Percentiles rank a stretch among this genome's conserved stretches.
Evolutionary conservation across 371 early-diverging fungal species (phyloP).

Genomic region (Nosema muscidifuracis): DNA sequence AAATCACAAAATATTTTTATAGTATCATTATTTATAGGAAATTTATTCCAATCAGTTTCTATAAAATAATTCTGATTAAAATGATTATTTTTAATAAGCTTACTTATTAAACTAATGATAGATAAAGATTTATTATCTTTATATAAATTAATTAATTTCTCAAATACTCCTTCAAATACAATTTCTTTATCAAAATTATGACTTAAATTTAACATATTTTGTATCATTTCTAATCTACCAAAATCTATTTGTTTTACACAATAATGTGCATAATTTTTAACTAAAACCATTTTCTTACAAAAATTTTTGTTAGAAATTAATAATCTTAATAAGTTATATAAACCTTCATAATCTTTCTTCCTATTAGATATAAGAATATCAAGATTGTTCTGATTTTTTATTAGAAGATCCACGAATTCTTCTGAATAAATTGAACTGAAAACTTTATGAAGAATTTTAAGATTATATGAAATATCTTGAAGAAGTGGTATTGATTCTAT

Average conservation of each 20-base stretch:
- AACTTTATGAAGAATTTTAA: not conserved
- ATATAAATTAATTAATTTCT: not conserved
- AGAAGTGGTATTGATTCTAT: conserved; percentile 19
- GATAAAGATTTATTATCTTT: not conserved
- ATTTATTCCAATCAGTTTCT: conserved; percentile 18
- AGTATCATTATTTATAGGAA: not conserved
- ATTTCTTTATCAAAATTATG: conserved; percentile 24
- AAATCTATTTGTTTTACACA: conserved; percentile 1
- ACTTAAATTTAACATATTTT: not conserved
- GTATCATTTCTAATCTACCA: not conserved
- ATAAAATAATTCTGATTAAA: conserved; percentile 40
- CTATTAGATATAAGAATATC: not conserved
- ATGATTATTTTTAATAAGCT: conserved; percentile 5
- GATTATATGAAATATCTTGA: conserved; percentile 11
- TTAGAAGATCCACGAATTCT: conserved; percentile 24
- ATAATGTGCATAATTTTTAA: conserved; percentile 6
- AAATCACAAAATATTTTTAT: not conserved
- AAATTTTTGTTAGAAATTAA: conserved; percentile 1
- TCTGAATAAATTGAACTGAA: not conserved
- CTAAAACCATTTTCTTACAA: not conserved
- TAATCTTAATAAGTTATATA: not conserved
- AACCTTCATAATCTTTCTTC: not conserved
- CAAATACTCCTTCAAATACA: conserved; percentile 28
- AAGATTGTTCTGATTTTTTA: conserved; percentile 4
- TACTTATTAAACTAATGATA: not conserved